Evolutionary conservation across 768 basidiomycete genomes (phyloP), one percentile per base, ranked within the genome.

Genomic region (Collybia mongolica): DNA sequence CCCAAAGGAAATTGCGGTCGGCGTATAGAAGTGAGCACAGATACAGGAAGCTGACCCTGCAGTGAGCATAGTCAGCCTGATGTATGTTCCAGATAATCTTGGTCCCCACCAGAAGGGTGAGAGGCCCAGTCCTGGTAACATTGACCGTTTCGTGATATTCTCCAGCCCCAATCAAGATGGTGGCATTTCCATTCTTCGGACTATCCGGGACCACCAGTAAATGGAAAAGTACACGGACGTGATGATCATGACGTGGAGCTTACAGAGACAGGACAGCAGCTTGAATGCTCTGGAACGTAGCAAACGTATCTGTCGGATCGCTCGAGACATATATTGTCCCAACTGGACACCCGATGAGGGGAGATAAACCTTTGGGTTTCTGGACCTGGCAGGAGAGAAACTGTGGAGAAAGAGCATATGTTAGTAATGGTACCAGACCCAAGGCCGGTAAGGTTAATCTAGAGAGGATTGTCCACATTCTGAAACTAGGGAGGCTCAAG

Each of bases 101-200:
- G 8, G 23, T 36, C 41, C 65, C 54, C 54, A 83, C 85, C 26
- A 88, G 65, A 17, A 87, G 66, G 0, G 79, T 83, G 32, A 86
- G 63, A 15, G 83, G 79, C 1, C 68, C 79, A 44, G 60, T 62
- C 37, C 82, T 70, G 0, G 82, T 78, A 17, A 87, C 67, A 46
- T 82, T 84, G 4, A 87, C 58, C 0, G 72, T 75, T 64, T 86
- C 84, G 43, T 76, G 74, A 52, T 86, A 88, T 43, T 77, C 70
- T 6, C 86, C 86, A 47, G 68, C 66, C 0, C 72, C 84, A 35
- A 88, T 71, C 22, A 86, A 74, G 32, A 87, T 82, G 1, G 68
- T 68, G 0, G 72, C 77, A 3, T 52, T 23, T 3, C 71, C 73
- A 6, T 64, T 58, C 22, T 69, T 57, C 0, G 77, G 72, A 17